Conservation (phyloP, 2,329 filamentous ascomycete species). For the Claviceps spartinae region DNA sequence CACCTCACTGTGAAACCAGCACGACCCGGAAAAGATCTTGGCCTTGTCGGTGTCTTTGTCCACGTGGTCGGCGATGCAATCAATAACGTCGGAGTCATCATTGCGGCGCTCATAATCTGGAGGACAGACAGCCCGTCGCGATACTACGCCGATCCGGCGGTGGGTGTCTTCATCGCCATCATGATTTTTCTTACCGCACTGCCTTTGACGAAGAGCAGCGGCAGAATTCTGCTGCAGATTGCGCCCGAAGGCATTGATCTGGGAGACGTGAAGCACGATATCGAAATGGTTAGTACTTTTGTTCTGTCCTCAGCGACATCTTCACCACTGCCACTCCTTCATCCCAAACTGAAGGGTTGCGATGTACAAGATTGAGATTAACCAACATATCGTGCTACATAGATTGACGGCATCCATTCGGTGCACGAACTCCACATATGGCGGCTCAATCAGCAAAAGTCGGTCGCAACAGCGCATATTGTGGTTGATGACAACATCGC, state of each 20-base stretch:
- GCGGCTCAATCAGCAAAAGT: slow-evolving; percentile 57
- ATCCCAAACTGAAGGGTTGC: no score
- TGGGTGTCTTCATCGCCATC: slow-evolving; percentile 55
- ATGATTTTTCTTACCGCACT: slow-evolving; percentile 55
- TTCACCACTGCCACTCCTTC: not conserved
- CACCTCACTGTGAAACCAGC: slow-evolving; percentile 23
- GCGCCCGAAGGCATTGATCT: slow-evolving; percentile 46
- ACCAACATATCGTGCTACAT: not conserved
- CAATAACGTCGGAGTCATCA: slow-evolving; percentile 65
- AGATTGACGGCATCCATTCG: slow-evolving; percentile 52
- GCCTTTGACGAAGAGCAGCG: slow-evolving; percentile 48
- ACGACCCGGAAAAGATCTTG: slow-evolving; percentile 43
- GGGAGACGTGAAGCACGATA: slow-evolving; percentile 52
- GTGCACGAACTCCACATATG: slow-evolving; percentile 65
- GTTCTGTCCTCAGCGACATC: no score
- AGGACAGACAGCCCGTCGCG: slow-evolving; percentile 39
- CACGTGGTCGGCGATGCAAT: slow-evolving; percentile 61
- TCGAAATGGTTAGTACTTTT: slow-evolving; percentile 42
- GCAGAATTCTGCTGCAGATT: slow-evolving; percentile 54
- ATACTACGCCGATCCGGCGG: slow-evolving; percentile 60
- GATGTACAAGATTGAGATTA: not conserved
- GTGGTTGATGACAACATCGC: slow-evolving; percentile 45
- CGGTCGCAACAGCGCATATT: slow-evolving; percentile 56
- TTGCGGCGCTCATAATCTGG: slow-evolving; percentile 58
- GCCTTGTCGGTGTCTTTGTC: slow-evolving; percentile 55